Conservation (phyloP, 208 protist genomes). For the Leishmania amazonensis region DNA sequence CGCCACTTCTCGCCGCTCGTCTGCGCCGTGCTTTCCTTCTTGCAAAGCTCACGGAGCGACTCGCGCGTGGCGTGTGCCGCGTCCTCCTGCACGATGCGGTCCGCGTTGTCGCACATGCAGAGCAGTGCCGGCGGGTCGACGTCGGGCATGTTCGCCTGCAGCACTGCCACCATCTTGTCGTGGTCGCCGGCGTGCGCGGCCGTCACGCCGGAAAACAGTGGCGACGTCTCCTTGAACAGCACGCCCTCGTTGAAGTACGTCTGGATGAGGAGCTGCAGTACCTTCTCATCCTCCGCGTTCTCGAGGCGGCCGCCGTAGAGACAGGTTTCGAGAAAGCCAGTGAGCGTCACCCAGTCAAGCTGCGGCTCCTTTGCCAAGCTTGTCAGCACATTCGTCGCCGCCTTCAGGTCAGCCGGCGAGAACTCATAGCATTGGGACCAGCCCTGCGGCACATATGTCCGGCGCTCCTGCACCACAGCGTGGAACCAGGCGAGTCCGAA, state of each 20-base stretch:
- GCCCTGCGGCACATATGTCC: slow-evolving; percentile 97
- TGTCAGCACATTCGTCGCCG: slow-evolving; percentile 90
- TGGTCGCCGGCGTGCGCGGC: slow-evolving; percentile 60
- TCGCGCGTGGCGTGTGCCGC: slow-evolving; percentile 51
- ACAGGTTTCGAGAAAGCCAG: slow-evolving; percentile 92
- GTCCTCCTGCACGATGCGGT: slow-evolving; percentile 89
- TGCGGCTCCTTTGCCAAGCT: slow-evolving; percentile 33
- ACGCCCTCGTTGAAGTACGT: slow-evolving; percentile 70
- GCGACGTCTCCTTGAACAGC: slow-evolving; percentile 36
- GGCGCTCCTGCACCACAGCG: slow-evolving; percentile 96
- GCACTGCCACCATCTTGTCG: slow-evolving; percentile 51
- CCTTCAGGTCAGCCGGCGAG: slow-evolving; percentile 93
- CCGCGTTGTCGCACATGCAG: slow-evolving; percentile 93
- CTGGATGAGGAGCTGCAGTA: slow-evolving; percentile 87
- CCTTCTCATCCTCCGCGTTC: slow-evolving; percentile 84
- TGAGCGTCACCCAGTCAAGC: slow-evolving; percentile 91
- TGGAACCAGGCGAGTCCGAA: slow-evolving; percentile 97
- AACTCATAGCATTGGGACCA: slow-evolving; percentile 98
- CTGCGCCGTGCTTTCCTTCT: slow-evolving; percentile 18
- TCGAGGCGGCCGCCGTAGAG: slow-evolving; percentile 98
- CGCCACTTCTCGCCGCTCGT: slow-evolving; percentile 65
- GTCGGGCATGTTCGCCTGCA: slow-evolving; percentile 68
- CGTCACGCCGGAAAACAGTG: slow-evolving; percentile 53
- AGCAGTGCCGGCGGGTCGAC: slow-evolving; percentile 83
- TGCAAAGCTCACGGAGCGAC: slow-evolving; percentile 80